Evolutionary conservation across 2,329 filamentous ascomycete genomes (phyloP).

Genomic region (Fusarium sp.): DNA sequence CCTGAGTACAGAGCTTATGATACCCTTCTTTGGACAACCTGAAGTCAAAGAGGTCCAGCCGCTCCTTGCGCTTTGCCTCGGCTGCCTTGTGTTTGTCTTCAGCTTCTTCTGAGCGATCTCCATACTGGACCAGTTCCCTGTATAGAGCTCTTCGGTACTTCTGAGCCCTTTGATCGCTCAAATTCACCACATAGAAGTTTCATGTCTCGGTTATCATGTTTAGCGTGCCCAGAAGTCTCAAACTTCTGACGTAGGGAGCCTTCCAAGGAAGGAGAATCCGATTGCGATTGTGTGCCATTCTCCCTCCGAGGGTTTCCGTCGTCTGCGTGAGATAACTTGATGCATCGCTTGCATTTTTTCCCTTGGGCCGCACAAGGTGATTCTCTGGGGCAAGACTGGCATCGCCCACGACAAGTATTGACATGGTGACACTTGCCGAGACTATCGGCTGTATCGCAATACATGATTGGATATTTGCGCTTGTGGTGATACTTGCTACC

Average conservation of each 20-base stretch:
- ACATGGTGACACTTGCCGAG: not conserved
- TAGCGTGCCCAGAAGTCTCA: not conserved
- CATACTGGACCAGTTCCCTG: not conserved
- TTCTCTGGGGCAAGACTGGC: not conserved
- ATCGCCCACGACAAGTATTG: not conserved
- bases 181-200: rapidly evolving
- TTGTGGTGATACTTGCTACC: not conserved
- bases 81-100: not conserved
- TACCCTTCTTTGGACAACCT: rapidly evolving
- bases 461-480: not conserved
- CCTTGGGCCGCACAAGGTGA: not conserved
- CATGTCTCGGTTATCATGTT: too few relatives aligned
- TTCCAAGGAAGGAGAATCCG: too few relatives aligned
- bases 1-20: rapidly evolving
- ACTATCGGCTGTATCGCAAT: not conserved
- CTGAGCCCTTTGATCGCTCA: not conserved
- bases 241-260: not conserved
- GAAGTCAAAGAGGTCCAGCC: not conserved
- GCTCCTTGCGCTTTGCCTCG: not conserved
- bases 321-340: not conserved
- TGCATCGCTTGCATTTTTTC: not conserved
- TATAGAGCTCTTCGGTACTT: rapidly evolving
- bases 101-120: not conserved
- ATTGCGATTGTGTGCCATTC: too few relatives aligned
- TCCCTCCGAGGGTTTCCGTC: not conserved